A percentile compares a stretch with the other conserved stretches of the same genome.
These are phyloP conservation scores for Chaetomium globosum DNA, from an alignment of 2,329 filamentous ascomycete genomes.

Conservation along the genomic window DNA sequence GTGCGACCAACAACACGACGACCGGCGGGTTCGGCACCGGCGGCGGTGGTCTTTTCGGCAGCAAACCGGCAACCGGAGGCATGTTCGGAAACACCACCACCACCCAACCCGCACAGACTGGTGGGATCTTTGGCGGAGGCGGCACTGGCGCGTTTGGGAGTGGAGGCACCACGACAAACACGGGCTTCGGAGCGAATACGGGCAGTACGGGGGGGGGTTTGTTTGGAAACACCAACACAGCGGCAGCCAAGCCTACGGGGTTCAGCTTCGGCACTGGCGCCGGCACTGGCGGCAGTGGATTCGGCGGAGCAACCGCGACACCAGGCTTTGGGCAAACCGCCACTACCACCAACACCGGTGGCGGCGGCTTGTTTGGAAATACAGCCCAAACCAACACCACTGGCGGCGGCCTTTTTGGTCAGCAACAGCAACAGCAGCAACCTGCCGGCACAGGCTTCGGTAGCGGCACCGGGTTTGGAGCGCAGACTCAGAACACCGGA, in stretches of 20 bases:
- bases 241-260: conserved; percentile 31
- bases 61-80: conserved; percentile 38
- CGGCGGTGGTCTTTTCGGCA: conserved; percentile 40
- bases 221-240: conserved; percentile 39
- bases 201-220: conserved; percentile 40
- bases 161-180: conserved; percentile 19
- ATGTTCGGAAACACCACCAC: conserved; percentile 50
- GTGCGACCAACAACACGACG: conserved; percentile 34
- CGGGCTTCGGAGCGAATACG: conserved; percentile 28
- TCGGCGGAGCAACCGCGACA: conserved; percentile 25
- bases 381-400: conserved; percentile 32
- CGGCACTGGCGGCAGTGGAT: conserved; percentile 24
- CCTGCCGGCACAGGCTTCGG: conserved; percentile 39
- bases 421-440: conserved; percentile 33
- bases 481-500: conserved; percentile 35
- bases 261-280: conserved; percentile 34
- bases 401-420: conserved; percentile 40
- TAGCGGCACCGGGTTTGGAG: conserved; percentile 33
- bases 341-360: conserved; percentile 37
- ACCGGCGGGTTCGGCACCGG: conserved; percentile 47
- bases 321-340: conserved; percentile 33
- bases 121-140: conserved; percentile 54
- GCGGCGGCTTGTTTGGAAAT: conserved; percentile 45
- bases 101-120: conserved; percentile 32
- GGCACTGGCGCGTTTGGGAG: conserved; percentile 32